Evolutionary conservation across 768 basidiomycete species (phyloP), one percentile per base, ranked within the genome.

Genomic region (Collybia sp.): DNA sequence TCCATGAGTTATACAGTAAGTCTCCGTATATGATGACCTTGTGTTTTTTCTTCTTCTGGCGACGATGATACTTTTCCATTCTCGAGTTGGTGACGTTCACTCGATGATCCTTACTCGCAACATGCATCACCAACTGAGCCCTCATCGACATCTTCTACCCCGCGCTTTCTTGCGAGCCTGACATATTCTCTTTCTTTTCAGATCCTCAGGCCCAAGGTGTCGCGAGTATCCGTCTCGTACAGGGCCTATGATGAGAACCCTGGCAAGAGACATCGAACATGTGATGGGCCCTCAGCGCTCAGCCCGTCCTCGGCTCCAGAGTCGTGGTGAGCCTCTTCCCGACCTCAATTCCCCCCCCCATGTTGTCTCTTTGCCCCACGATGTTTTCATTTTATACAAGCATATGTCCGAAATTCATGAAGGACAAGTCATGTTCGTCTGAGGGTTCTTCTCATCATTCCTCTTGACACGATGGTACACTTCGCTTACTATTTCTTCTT

Each of bases 121-220:
- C 83, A 85, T 86, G 84, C 84, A 87, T 76, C 75, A 79, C 75
- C 75, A 79, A 71, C 73, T 76, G 73, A 75, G 62, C 65, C 53
- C 61, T 59, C 58, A 45, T 39, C 49, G 49, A 47, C 49, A 48
- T 46, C 42, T 40, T 47, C 44, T 42, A 33, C 33, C 51, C 43
- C 49, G 46, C 32, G 33, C 39, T 43, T 57, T 36, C 44, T 40
- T 52, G 46, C 42, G 2, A 10, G 33, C 32, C 10, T 50, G 50
- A 43, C 44, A 43, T 43, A 42, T 20, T 35, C 32, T 44, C 30
- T 44, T 17, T 34, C 38, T 34, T 6, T 45, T 42, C 12, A 35
- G 12, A 15, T 44, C 31, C 35, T 33, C 48, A 35, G 19, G 37
- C 18, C 13, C 30, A 40, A 15, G 6, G 9, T 15, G 18, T 15